Percentiles rank a stretch among this genome's conserved stretches.
These are phyloP conservation scores for Nemania sp. DNA, from an alignment of 2,329 filamentous ascomycete species.

Conservation along the genomic window DNA sequence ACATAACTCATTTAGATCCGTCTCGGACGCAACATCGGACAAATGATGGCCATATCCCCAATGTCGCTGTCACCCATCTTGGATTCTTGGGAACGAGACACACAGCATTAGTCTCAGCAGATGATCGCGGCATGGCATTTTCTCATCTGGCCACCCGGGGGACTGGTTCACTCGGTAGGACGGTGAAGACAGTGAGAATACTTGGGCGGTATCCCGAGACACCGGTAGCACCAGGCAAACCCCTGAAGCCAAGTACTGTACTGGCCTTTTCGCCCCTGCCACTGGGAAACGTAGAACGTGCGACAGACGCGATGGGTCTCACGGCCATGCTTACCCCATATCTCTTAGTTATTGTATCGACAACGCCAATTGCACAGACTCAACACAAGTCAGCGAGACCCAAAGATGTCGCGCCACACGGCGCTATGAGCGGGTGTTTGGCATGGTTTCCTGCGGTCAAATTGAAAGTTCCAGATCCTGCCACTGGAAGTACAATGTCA, in stretches of 20 bases:
- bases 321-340: constrained; percentile 97
- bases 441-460: constrained; percentile 98
- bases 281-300: constrained; percentile 88
- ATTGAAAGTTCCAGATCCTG: constrained; percentile 73
- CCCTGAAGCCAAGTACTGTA: constrained; percentile 89
- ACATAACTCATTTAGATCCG: constrained; percentile 77
- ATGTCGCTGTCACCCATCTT: constrained; percentile 81
- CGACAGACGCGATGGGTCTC: constrained; percentile 83
- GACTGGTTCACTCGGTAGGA: constrained; percentile 80
- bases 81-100: constrained; percentile 92
- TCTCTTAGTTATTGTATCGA: constrained; percentile 93
- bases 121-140: constrained; percentile 96
- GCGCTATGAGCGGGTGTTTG: constrained; percentile 88
- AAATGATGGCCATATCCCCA: constrained; percentile 80
- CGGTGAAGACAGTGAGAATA: constrained; percentile 87
- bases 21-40: constrained; percentile 65
- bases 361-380: constrained; percentile 92
- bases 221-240: constrained; percentile 62
- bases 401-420: constrained; percentile 87
- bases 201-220: constrained; percentile 85
- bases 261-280: constrained; percentile 89
- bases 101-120: constrained; percentile 92
- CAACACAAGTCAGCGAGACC: constrained; percentile 92
- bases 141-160: constrained; percentile 93
- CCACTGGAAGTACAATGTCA: constrained; percentile 69